A percentile compares a stretch with the other conserved stretches of the same genome.
Conservation (phyloP, 139 green algal genomes). For the Limnomonas spitsbergensis region DNA sequence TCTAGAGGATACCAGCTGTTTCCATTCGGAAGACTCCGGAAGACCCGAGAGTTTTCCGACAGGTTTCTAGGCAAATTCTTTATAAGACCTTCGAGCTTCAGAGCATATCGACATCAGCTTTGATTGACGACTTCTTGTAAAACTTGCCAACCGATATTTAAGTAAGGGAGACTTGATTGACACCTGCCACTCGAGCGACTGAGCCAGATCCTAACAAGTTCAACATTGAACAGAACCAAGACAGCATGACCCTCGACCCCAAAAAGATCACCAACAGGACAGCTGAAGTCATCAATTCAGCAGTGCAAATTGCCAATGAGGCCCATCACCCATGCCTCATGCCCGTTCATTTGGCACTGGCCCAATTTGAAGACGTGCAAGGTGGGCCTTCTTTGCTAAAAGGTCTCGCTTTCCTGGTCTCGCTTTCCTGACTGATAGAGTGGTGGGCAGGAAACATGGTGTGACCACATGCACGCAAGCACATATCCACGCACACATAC, state of each 20-base stretch:
- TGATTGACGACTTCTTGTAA: no score
- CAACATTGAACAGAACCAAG: no score
- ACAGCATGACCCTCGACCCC: slow-evolving; percentile 43
- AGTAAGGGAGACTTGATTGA: no score
- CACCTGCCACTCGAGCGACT: no score
- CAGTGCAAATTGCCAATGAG: slow-evolving; percentile 54
- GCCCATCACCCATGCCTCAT: slow-evolving; percentile 53
- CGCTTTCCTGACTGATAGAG: neutral
- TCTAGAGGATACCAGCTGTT: no score
- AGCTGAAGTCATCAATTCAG: slow-evolving; percentile 34
- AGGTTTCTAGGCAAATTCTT: no score
- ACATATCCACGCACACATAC: neutral
- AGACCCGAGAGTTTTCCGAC: no score
- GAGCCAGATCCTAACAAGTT: no score
- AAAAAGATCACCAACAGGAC: slow-evolving; percentile 63
- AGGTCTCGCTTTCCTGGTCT: neutral
- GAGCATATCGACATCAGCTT: no score
- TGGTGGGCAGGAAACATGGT: neutral
- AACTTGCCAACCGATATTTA: no score
- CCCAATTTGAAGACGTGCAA: slow-evolving; percentile 68
- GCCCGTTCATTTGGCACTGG: slow-evolving; percentile 64
- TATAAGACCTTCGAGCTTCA: no score
- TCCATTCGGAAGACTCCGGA: no score
- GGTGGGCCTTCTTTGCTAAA: neutral
- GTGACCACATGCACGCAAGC: neutral